phyloP scores from a whole-genome alignment of 495 filamentous ascomycete genomes.

The Haplographium delicatum region DNA sequence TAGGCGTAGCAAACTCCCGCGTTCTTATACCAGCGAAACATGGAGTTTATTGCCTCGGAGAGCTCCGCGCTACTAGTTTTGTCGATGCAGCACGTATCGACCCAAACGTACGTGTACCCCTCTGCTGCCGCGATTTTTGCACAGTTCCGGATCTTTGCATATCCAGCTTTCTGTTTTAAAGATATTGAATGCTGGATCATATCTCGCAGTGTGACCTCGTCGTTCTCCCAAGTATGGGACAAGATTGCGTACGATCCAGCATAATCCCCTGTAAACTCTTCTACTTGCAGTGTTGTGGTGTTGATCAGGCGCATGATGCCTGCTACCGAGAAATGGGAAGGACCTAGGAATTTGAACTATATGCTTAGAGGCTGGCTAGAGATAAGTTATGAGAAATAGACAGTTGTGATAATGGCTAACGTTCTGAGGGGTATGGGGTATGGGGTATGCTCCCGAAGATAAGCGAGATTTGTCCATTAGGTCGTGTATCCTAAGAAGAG shows the following conservation, averaged over 20 bases:
- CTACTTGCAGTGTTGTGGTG: conserved; percentile 17
- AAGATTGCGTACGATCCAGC: conserved; percentile 32
- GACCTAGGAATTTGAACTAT: too few species aligned
- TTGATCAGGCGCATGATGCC: conserved; percentile 31
- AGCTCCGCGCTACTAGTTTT: conserved; percentile 26
- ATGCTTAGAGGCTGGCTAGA: too few species aligned
- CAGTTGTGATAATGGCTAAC: too few species aligned
- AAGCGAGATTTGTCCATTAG: too few species aligned
- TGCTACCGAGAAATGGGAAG: too few species aligned
- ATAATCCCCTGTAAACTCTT: conserved; percentile 23
- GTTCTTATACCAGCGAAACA: conserved; percentile 24
- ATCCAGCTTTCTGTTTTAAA: conserved; percentile 12
- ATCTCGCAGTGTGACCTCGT: conserved; percentile 30
- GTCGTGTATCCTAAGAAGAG: too few species aligned
- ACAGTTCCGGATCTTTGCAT: conserved; percentile 17
- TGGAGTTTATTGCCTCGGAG: conserved; percentile 34
- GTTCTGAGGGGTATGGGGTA: too few species aligned
- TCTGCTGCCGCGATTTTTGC: conserved; percentile 18
- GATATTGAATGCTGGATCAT: conserved; percentile 17
- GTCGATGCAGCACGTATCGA: conserved; percentile 35
- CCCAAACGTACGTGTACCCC: conserved; percentile 28
- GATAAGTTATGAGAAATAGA: too few species aligned
- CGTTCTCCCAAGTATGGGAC: conserved; percentile 32
- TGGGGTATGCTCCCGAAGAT: too few species aligned
- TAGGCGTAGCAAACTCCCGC: conserved; percentile 23